Evolutionary conservation across 177 flowering plant species (phyloP), one percentile per base, ranked within the genome.

Genomic region (Vitis hybrid): DNA sequence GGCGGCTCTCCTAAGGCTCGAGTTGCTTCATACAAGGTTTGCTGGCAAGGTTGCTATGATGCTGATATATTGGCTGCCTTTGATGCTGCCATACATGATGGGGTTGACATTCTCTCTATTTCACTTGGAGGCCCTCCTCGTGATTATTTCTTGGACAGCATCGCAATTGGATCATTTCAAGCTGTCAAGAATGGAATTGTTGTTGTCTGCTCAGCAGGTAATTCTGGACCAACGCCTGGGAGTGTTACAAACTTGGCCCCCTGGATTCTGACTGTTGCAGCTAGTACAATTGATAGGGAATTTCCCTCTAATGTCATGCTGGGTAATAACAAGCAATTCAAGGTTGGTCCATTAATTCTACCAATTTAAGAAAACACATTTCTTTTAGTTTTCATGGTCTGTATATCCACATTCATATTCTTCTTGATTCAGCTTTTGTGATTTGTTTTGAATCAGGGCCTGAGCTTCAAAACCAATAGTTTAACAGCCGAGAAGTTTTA

Each of bases 1-100:
- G 83, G 83, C 15, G 83, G 83, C 0, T 74, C 83, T 1, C 83
- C 83, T 4, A 57, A 6, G 13, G 80, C 83, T 14, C 67, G 83
- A 3, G 74, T 77, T 8, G 83, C 78, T 3, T 52, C 80, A 0
- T 80, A 80, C 76, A 76, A 67, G 69, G 76, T 71, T 1, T 80
- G 82, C 64, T 76, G 62, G 72, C 69, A 55, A 1, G 46, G 21
- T 12, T 80, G 82, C 73, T 65, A 54, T 14, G 75, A 62, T 35
- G 71, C 76, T 6, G 80, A 76, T 57, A 60, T 74, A 19, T 0
- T 80, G 72, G 70, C 72, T 0, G 80, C 71, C 5, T 65, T 80
- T 35, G 83, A 80, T 12, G 56, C 11, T 1, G 83, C 83, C 2
- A 80, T 74, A 0, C 13, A 58, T 13, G 83, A 80, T 40, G 78